phyloP scores from a whole-genome alignment of 106 monocot species.

The Phalaenopsis equestris region DNA sequence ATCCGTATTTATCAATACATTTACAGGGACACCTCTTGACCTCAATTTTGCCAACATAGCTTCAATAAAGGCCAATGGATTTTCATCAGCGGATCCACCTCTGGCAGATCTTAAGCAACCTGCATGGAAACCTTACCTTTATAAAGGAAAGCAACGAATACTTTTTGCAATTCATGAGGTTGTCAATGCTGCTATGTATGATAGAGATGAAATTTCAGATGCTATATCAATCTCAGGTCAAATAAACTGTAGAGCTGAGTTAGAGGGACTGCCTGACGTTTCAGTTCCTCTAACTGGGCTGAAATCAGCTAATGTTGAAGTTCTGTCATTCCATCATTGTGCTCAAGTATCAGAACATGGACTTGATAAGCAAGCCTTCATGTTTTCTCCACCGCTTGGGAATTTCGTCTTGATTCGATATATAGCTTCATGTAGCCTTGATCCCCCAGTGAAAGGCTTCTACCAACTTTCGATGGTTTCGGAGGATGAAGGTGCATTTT shows the following conservation, averaged over 20 bases:
- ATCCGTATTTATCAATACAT: slow-evolving; percentile 1
- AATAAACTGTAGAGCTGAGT: slow-evolving; percentile 85
- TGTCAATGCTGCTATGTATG: slow-evolving; percentile 80
- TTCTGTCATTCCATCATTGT: slow-evolving; percentile 85
- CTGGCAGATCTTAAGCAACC: slow-evolving; percentile 72
- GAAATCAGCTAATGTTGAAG: slow-evolving; percentile 43
- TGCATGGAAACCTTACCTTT: slow-evolving; percentile 95
- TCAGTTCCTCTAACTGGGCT: slow-evolving; percentile 56
- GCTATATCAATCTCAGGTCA: slow-evolving; percentile 78
- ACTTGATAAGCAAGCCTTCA: slow-evolving; percentile 62
- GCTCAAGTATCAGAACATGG: slow-evolving; percentile 83
- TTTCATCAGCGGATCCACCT: slow-evolving; percentile 67
- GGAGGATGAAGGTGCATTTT: slow-evolving; percentile 93
- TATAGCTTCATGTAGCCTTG: slow-evolving; percentile 40
- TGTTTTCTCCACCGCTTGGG: slow-evolving; percentile 85
- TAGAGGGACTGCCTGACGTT: slow-evolving; percentile 95
- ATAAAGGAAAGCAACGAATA: slow-evolving; percentile 79
- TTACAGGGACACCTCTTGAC: slow-evolving; percentile 82
- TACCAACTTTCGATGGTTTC: slow-evolving; percentile 98
- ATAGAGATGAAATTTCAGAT: slow-evolving; percentile 89
- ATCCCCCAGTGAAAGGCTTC: slow-evolving; percentile 90
- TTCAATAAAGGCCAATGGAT: slow-evolving; percentile 60
- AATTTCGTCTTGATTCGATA: slow-evolving; percentile 85
- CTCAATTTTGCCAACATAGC: slow-evolving; percentile 64
- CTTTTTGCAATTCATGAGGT: slow-evolving; percentile 73